These are phyloP conservation scores for Monilinia fructigena DNA, from an alignment of 2,329 filamentous ascomycete species.

Conservation along the genomic window DNA sequence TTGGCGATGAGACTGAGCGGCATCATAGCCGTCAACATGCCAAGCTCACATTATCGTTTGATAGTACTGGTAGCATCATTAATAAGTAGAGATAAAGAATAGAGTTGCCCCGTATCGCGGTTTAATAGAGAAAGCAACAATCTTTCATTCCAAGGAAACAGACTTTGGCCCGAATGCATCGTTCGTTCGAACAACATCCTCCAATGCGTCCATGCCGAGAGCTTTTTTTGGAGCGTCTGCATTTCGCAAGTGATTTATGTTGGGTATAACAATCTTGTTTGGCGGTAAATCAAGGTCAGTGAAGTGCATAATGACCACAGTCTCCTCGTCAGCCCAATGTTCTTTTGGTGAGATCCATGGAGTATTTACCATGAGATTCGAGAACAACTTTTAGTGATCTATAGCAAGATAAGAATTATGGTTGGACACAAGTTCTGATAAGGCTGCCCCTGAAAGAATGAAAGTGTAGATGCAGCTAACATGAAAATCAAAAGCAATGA, in stretches of 20 bases:
- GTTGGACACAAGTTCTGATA: slow-evolving; percentile 64
- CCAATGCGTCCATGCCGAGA: slow-evolving; percentile 65
- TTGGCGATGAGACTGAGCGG: slow-evolving; percentile 58
- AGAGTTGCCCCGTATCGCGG: slow-evolving; percentile 61
- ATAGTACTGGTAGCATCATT: slow-evolving; percentile 29
- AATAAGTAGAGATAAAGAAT: neutral
- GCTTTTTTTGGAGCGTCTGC: slow-evolving; percentile 64
- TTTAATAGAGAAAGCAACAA: slow-evolving; percentile 72
- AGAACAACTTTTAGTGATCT: slow-evolving; percentile 72
- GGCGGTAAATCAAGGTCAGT: slow-evolving; percentile 68
- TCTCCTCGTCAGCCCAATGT: slow-evolving; percentile 70
- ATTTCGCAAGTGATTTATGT: slow-evolving; percentile 52
- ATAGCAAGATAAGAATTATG: slow-evolving; percentile 64
- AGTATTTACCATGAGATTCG: slow-evolving; percentile 70
- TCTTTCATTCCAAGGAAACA: slow-evolving; percentile 66
- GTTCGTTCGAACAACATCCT: slow-evolving; percentile 54
- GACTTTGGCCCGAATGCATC: slow-evolving; percentile 58
- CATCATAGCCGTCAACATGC: slow-evolving; percentile 57
- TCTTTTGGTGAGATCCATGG: slow-evolving; percentile 71
- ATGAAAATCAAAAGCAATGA: slow-evolving; percentile 71
- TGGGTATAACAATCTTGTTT: slow-evolving; percentile 63
- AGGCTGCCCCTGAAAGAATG: slow-evolving; percentile 58
- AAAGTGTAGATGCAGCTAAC: slow-evolving; percentile 66
- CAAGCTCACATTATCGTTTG: slow-evolving; percentile 56
- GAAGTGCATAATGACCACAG: slow-evolving; percentile 66